phyloP scores from a whole-genome alignment of 192 early-diverging fungal genomes.

The Gigaspora rosea region DNA sequence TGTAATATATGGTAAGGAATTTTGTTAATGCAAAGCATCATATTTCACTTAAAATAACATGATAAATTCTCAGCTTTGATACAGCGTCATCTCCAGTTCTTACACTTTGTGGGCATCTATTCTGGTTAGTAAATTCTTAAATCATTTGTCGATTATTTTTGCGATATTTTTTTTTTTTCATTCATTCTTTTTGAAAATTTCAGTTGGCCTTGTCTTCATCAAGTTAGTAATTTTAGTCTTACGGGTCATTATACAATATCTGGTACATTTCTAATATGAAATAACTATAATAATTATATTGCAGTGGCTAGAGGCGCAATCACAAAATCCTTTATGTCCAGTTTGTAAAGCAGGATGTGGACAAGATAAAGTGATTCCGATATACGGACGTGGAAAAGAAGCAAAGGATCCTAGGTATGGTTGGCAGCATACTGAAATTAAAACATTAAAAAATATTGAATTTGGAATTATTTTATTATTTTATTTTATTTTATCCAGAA shows the following conservation, averaged over 20 bases:
- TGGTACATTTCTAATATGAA: background rate
- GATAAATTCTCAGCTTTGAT: slow-evolving; percentile 63
- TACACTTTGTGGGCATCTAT: slow-evolving; percentile 79
- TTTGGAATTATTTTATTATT: background rate
- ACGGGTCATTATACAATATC: too few relatives aligned
- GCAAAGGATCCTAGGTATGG: slow-evolving; percentile 70
- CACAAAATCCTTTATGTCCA: slow-evolving; percentile 73
- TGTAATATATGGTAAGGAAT: slow-evolving; percentile 31
- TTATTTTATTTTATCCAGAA: slow-evolving; percentile 7
- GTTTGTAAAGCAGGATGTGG: slow-evolving; percentile 86
- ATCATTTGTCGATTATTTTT: background rate
- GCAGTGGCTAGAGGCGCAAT: slow-evolving; percentile 74
- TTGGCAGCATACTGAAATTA: too few relatives aligned
- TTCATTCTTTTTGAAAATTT: background rate
- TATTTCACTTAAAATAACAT: background rate
- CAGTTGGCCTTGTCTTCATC: slow-evolving; percentile 31
- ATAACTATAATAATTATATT: slow-evolving; percentile 27
- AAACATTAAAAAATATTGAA: too few relatives aligned
- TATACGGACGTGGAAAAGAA: slow-evolving; percentile 79
- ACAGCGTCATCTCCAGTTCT: slow-evolving; percentile 74
- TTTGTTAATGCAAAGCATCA: background rate
- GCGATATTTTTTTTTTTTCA: background rate
- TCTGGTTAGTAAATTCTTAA: slow-evolving; percentile 52
- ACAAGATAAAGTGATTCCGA: slow-evolving; percentile 80
- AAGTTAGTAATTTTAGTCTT: slow-evolving; percentile 4